A percentile compares a stretch with the other conserved stretches of the same genome.
Evolutionary conservation across 148 eudicot species (phyloP).

Genomic region (Mesembryanthemum crystallinum): DNA sequence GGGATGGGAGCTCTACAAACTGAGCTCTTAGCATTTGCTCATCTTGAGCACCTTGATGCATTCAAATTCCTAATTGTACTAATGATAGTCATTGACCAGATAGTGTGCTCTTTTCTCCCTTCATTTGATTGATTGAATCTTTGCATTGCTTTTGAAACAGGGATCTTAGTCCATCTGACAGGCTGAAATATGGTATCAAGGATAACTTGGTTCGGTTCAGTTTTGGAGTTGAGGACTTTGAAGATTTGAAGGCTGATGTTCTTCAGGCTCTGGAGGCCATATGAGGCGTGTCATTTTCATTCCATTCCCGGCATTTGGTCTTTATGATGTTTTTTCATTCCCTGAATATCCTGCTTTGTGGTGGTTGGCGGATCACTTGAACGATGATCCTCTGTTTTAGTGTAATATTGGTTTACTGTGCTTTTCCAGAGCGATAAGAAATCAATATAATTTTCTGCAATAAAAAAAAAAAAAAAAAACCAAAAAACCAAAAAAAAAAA

Average conservation of each 20-base stretch:
- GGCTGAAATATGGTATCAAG: slow-evolving; percentile 67
- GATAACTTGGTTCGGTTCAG: slow-evolving; percentile 85
- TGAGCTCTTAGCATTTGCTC: no score
- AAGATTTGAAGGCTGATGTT: slow-evolving; percentile 73
- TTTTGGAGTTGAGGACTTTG: slow-evolving; percentile 80
- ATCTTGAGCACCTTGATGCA: background rate
- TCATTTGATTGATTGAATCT: background rate
- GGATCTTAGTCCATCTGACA: slow-evolving; percentile 69
- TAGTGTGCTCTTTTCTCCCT: background rate
- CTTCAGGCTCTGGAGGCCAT: slow-evolving; percentile 75
- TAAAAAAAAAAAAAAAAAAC: background rate
- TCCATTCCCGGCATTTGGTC: background rate
- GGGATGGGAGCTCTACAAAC: no score
- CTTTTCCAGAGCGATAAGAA: background rate
- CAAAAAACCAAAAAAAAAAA: no score
- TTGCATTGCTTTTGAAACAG: slow-evolving; percentile 31
- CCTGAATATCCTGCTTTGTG: slow-evolving; percentile 3
- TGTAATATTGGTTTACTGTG: background rate
- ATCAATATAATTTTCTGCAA: background rate
- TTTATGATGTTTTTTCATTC: background rate
- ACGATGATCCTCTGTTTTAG: slow-evolving; percentile 3
- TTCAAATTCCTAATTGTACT: background rate
- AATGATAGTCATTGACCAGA: background rate
- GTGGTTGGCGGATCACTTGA: slow-evolving; percentile 17
- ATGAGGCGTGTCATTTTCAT: slow-evolving; percentile 23